phyloP scores from a whole-genome alignment of 2,329 filamentous ascomycete species.

The Colletotrichum theobromicola region DNA sequence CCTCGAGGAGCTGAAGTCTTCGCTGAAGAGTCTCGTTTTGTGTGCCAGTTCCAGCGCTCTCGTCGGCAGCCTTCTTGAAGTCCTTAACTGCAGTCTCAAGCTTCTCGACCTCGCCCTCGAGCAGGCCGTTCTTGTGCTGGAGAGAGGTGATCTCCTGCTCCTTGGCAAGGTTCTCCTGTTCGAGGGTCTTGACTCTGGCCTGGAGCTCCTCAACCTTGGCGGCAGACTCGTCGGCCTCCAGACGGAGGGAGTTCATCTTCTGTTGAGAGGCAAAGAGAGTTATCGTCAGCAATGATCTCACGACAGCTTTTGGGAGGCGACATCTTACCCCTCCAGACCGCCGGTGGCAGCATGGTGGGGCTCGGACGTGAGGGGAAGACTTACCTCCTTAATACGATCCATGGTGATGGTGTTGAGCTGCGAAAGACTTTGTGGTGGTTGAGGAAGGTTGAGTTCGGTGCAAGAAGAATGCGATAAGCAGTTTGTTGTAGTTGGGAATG shows the following conservation, averaged over 20 bases:
- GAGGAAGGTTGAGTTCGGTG: conserved; percentile 33
- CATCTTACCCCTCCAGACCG: conserved; percentile 25
- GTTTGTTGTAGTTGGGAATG: conserved; percentile 33
- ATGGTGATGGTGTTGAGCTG: conserved; percentile 48
- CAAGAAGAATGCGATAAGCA: conserved; percentile 24
- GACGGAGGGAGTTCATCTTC: conserved; percentile 95
- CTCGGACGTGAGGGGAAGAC: conserved; percentile 45
- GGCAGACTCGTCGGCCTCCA: conserved; percentile 88
- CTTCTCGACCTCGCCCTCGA: conserved; percentile 93
- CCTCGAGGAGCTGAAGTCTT: conserved; percentile 93
- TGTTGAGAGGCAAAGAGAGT: conserved; percentile 40
- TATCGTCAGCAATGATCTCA: conserved; percentile 19
- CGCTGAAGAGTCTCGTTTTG: conserved; percentile 92
- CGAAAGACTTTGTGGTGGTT: conserved; percentile 28
- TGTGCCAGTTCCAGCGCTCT: conserved; percentile 81
- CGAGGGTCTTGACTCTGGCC: conserved; percentile 83
- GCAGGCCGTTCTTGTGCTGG: conserved; percentile 90
- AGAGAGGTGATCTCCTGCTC: conserved; percentile 98
- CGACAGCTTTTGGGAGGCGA: conserved; percentile 2
- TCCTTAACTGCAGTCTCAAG: conserved; percentile 84
- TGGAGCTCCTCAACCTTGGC: conserved; percentile 87
- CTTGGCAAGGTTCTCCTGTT: conserved; percentile 95
- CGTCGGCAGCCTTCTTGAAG: conserved; percentile 84
- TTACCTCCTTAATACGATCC: conserved; percentile 91
- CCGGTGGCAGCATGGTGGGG: conserved; percentile 24